These are phyloP conservation scores for Seminavis robusta DNA, from an alignment of 108 stramenopile genomes.

Conservation along the genomic window DNA sequence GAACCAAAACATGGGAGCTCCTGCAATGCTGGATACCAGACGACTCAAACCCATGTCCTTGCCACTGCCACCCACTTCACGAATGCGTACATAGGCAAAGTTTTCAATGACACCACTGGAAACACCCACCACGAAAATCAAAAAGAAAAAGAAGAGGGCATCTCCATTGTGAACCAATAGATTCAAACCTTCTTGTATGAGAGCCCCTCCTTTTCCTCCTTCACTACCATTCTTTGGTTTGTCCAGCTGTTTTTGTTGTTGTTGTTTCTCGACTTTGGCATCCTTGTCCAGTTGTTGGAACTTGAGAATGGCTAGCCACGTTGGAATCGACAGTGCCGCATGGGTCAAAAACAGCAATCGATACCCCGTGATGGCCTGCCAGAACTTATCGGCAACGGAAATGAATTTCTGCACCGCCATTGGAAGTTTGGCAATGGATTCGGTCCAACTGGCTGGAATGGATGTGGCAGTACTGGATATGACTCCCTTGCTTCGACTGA, in stretches of 20 bases:
- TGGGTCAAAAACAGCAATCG: slow-evolving; percentile 67
- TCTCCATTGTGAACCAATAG: slow-evolving; percentile 81
- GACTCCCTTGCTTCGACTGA: slow-evolving; percentile 29
- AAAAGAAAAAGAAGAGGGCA: slow-evolving; percentile 84
- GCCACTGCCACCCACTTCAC: slow-evolving; percentile 88
- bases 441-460: background rate
- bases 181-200: slow-evolving; percentile 64
- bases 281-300: slow-evolving; percentile 51
- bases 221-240: background rate
- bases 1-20: slow-evolving; percentile 92
- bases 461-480: slow-evolving; percentile 8
- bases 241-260: background rate
- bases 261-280: slow-evolving; percentile 6
- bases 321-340: slow-evolving; percentile 68
- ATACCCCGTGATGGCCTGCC: slow-evolving; percentile 66
- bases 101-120: slow-evolving; percentile 94
- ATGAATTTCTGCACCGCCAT: slow-evolving; percentile 1
- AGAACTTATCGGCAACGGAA: slow-evolving; percentile 23
- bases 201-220: slow-evolving; percentile 18
- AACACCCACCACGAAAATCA: slow-evolving; percentile 84
- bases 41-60: slow-evolving; percentile 86
- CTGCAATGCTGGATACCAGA: slow-evolving; percentile 82
- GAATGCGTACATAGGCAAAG: slow-evolving; percentile 93
- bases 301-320: slow-evolving; percentile 59
- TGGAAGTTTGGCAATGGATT: background rate